A percentile compares a stretch with the other conserved stretches of the same genome.
These are phyloP conservation scores for Ramaria sp. DNA, from an alignment of 768 basidiomycete species.

Conservation along the genomic window DNA sequence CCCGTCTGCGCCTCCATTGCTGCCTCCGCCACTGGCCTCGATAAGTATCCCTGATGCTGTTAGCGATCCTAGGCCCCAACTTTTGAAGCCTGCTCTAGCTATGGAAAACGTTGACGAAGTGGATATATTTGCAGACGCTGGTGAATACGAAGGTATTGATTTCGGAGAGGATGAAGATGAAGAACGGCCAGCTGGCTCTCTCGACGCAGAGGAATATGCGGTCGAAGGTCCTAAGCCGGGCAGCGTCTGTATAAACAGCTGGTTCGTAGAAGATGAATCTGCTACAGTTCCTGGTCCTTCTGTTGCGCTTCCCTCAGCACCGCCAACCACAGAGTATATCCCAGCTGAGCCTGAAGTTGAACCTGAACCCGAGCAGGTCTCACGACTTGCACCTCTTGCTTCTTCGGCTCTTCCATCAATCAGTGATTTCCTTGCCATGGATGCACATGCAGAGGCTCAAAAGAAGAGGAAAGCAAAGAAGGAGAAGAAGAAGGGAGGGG, in stretches of 20 bases:
- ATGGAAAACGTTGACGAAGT: slow-evolving; percentile 42
- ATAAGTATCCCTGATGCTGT: not conserved
- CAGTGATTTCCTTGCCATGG: slow-evolving; percentile 69
- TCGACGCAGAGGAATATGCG: no score
- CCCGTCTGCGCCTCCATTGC: not conserved
- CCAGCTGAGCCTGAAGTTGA: slow-evolving; percentile 27
- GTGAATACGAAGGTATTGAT: slow-evolving; percentile 68
- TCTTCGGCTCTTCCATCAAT: slow-evolving; percentile 81
- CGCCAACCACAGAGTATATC: not conserved
- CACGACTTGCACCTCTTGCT: slow-evolving; percentile 60
- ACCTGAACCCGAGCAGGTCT: slow-evolving; percentile 22
- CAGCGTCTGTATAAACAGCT: slow-evolving; percentile 3
- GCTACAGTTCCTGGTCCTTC: not conserved
- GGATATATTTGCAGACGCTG: slow-evolving; percentile 82
- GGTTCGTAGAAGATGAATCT: slow-evolving; percentile 8
- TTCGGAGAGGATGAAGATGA: slow-evolving; percentile 38
- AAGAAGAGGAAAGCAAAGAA: slow-evolving; percentile 66
- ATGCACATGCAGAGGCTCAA: slow-evolving; percentile 49
- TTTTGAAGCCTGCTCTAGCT: slow-evolving; percentile 23
- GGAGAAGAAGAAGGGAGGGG: slow-evolving; percentile 51
- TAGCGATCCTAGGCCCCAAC: slow-evolving; percentile 12
- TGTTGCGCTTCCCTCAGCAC: not conserved
- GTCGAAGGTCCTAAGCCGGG: not conserved
- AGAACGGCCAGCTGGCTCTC: not conserved
- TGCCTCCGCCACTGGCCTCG: slow-evolving; percentile 15